Evolutionary conservation across 2,329 filamentous ascomycete species (phyloP).

Genomic region (Diaporthe australafricana): DNA sequence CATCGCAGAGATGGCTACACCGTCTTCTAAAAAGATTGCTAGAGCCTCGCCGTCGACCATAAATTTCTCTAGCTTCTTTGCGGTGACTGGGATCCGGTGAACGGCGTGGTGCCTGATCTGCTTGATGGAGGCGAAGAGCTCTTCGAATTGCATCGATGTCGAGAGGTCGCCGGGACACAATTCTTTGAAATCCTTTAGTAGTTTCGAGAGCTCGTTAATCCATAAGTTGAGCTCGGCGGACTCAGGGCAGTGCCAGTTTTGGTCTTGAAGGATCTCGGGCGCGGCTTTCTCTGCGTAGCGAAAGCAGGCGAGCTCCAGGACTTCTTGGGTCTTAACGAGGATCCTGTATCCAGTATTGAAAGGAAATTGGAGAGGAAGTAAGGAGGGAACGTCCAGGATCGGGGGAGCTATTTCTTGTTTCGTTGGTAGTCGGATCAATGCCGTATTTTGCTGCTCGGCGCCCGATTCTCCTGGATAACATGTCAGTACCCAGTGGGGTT

Average conservation of each 20-base stretch:
- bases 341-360: slow-evolving; percentile 51
- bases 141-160: background rate
- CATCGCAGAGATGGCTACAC: slow-evolving; percentile 43
- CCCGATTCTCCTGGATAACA: background rate
- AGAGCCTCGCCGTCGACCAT: slow-evolving; percentile 45
- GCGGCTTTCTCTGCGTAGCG: slow-evolving; percentile 50
- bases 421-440: background rate
- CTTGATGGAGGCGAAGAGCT: background rate
- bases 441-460: background rate
- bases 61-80: slow-evolving; percentile 1
- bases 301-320: slow-evolving; percentile 54
- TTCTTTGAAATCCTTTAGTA: background rate
- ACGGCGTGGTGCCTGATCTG: slow-evolving; percentile 30
- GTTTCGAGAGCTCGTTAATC: slow-evolving; percentile 35
- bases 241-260: slow-evolving; percentile 48
- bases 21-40: slow-evolving; percentile 45
- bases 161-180: slow-evolving; percentile 36
- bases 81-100: slow-evolving; percentile 23
- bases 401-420: background rate
- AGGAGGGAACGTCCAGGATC: slow-evolving; percentile 37
- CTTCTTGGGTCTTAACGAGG: slow-evolving; percentile 48
- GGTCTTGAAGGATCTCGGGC: slow-evolving; percentile 44
- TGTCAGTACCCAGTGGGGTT: background rate
- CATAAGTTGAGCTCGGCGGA: slow-evolving; percentile 52
- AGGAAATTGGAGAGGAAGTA: slow-evolving; percentile 48